Evolutionary conservation across 116 monocot genomes (phyloP).

Genomic region (Posidonia oceanica): DNA sequence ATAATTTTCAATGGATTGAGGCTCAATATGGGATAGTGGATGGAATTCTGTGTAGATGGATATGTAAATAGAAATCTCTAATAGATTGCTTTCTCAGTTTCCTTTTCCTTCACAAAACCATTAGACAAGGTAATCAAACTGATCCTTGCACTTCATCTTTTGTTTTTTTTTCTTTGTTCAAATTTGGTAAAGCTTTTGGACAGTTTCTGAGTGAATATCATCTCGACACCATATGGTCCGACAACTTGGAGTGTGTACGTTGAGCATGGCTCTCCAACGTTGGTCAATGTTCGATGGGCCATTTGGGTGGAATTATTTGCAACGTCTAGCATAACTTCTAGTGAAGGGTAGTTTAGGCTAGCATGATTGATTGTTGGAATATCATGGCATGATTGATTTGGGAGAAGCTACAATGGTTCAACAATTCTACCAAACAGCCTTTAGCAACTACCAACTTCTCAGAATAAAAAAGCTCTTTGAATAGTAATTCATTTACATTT

Average conservation of each 20-base stretch:
- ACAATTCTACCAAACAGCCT: too few relatives aligned
- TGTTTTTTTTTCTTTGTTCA: too few relatives aligned
- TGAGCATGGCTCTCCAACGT: conserved; percentile 15
- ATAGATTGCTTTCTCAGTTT: background rate
- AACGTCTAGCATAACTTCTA: background rate
- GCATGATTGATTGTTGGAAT: background rate
- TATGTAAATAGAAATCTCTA: background rate
- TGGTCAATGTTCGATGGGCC: conserved; percentile 15
- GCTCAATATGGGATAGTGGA: background rate
- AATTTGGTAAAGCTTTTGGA: too few relatives aligned
- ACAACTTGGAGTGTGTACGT: conserved; percentile 11
- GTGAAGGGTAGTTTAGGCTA: conserved; percentile 13
- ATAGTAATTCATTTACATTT: too few relatives aligned
- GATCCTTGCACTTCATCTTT: too few relatives aligned
- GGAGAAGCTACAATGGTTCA: too few relatives aligned
- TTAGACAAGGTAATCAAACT: background rate
- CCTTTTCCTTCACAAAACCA: background rate
- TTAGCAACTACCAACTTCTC: too few relatives aligned
- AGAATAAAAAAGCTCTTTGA: too few relatives aligned
- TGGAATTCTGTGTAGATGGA: background rate
- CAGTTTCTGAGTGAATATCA: background rate
- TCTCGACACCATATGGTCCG: conserved; percentile 1
- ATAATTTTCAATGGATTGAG: background rate
- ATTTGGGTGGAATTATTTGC: background rate
- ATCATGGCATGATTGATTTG: background rate